Evolutionary conservation across 2,329 filamentous ascomycete genomes (phyloP).

Genomic region (Claviceps pusilla): DNA sequence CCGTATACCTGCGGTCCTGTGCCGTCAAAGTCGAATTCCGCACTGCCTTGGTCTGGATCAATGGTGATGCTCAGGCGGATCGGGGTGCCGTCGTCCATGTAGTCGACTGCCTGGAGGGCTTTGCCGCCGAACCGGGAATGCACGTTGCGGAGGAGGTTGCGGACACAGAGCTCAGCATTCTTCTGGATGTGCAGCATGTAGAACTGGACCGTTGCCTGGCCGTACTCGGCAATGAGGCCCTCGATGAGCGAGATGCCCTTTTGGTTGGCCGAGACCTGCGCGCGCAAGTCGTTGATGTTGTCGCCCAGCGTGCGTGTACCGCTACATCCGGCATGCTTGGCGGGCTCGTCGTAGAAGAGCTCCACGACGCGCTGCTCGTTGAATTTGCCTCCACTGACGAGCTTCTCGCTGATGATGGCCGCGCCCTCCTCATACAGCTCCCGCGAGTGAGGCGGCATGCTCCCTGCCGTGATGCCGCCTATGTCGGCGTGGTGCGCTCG

Average conservation of each 20-base stretch:
- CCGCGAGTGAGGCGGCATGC: conserved; percentile 62
- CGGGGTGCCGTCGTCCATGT: conserved; percentile 73
- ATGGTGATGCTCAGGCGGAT: conserved; percentile 64
- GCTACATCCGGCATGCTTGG: conserved; percentile 58
- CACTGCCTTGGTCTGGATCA: conserved; percentile 58
- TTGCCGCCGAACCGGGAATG: conserved; percentile 55
- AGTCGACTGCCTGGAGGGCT: conserved; percentile 56
- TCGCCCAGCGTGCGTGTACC: conserved; percentile 66
- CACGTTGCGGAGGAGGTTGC: conserved; percentile 56
- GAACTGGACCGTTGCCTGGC: conserved; percentile 62
- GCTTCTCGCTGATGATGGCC: conserved; percentile 48
- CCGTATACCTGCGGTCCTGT: conserved; percentile 69
- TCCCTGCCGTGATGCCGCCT: conserved; percentile 64
- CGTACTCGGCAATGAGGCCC: conserved; percentile 61
- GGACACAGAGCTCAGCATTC: conserved; percentile 63
- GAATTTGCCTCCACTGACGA: conserved; percentile 62
- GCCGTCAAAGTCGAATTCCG: conserved; percentile 65
- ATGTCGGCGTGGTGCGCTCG: conserved; percentile 77
- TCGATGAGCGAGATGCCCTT: conserved; percentile 74
- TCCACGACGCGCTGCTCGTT: conserved; percentile 64
- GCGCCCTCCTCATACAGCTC: conserved; percentile 50
- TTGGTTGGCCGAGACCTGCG: conserved; percentile 71
- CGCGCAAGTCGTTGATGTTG: conserved; percentile 71
- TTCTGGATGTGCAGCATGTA: conserved; percentile 74
- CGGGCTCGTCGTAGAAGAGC: conserved; percentile 57